Evolutionary conservation across 1,284 basidiomycete genomes (phyloP).

Genomic region (Sanguinoderma infundibulare): DNA sequence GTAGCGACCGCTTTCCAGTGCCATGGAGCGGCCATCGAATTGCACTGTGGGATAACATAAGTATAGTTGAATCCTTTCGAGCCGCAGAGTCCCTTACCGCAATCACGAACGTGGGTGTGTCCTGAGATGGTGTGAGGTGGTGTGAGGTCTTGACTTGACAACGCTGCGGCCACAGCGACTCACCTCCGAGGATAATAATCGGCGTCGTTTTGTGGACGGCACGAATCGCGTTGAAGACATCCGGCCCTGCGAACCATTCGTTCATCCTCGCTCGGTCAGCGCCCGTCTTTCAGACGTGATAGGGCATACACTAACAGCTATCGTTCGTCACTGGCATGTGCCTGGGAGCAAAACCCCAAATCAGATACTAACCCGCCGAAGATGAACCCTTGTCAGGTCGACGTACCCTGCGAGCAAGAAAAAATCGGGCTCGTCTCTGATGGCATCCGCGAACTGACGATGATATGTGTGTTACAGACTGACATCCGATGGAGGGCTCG

Average conservation of each 20-base stretch:
- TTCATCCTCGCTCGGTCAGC: too few relatives aligned
- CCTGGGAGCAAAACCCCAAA: too few relatives aligned
- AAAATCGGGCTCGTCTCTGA: constrained; percentile 80
- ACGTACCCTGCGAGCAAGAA: constrained; percentile 75
- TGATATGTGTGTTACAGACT: neutral
- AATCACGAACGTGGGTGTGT: constrained; percentile 82
- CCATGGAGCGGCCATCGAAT: constrained; percentile 67
- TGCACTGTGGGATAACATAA: constrained; percentile 41
- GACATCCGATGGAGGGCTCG: neutral
- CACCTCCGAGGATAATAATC: constrained; percentile 80
- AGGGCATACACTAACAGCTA: constrained; percentile 49
- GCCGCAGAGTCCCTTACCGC: constrained; percentile 45
- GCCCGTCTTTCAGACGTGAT: too few relatives aligned
- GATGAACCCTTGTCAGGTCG: neutral
- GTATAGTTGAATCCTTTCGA: neutral
- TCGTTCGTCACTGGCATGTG: constrained; percentile 73
- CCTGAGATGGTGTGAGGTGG: too few relatives aligned
- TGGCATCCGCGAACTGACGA: constrained; percentile 73
- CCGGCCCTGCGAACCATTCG: constrained; percentile 63
- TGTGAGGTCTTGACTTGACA: neutral
- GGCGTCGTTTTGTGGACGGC: constrained; percentile 74
- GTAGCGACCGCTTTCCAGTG: constrained; percentile 82
- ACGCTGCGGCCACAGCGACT: constrained; percentile 6
- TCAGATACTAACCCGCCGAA: too few relatives aligned
- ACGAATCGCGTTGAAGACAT: constrained; percentile 77